phyloP scores from a whole-genome alignment of 2,329 filamentous ascomycete species.

The Trichophyton rubrum region DNA sequence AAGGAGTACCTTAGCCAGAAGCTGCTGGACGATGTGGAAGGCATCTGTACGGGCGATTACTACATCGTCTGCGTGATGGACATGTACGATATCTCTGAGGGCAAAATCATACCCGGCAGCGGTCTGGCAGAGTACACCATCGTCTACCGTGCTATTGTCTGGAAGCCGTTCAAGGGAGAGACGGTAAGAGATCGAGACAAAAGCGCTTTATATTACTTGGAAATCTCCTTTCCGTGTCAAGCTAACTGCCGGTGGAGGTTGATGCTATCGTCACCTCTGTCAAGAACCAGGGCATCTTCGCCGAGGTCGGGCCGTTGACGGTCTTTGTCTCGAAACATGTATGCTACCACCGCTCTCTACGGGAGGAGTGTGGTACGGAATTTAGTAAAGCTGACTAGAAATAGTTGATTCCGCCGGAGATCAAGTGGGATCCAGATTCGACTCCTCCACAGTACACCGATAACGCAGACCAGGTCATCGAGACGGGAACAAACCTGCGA shows the following conservation, averaged over 20 bases:
- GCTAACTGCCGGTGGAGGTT: slow-evolving; percentile 45
- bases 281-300: slow-evolving; percentile 74
- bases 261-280: slow-evolving; percentile 89
- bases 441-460: slow-evolving; percentile 96
- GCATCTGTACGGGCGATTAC: slow-evolving; percentile 87
- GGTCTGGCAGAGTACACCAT: slow-evolving; percentile 92
- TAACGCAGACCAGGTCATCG: slow-evolving; percentile 84
- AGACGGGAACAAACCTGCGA: slow-evolving; percentile 83
- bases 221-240: neutral
- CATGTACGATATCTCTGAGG: slow-evolving; percentile 86
- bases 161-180: slow-evolving; percentile 96
- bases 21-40: slow-evolving; percentile 85
- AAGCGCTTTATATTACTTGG: neutral
- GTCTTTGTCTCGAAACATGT: slow-evolving; percentile 55
- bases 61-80: slow-evolving; percentile 98
- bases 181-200: slow-evolving; percentile 51
- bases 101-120: slow-evolving; percentile 79
- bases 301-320: slow-evolving; percentile 36
- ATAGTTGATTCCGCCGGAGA: slow-evolving; percentile 78
- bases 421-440: slow-evolving; percentile 90
- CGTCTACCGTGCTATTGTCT: slow-evolving; percentile 88
- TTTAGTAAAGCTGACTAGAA: slow-evolving; percentile 10
- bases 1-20: slow-evolving; percentile 81
- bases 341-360: slow-evolving; percentile 28
- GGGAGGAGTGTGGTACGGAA: neutral